phyloP scores from a whole-genome alignment of 1,284 basidiomycete genomes.

The Leucoagaricus sp. region DNA sequence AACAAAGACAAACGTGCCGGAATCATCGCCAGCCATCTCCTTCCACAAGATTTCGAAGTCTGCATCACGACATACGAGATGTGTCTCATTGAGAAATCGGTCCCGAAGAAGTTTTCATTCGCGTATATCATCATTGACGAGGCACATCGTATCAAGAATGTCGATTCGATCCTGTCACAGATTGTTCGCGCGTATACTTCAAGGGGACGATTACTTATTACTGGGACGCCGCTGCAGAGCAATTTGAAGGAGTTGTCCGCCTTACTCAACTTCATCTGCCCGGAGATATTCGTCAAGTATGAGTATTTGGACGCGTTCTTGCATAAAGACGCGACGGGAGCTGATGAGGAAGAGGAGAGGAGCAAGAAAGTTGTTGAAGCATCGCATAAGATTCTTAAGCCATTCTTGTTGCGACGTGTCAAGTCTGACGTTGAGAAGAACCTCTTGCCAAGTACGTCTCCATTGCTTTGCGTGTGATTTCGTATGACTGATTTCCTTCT shows the following conservation, averaged over 20 bases:
- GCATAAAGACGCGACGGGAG: slow-evolving; percentile 77
- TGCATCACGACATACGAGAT: slow-evolving; percentile 98
- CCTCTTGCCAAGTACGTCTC: slow-evolving; percentile 77
- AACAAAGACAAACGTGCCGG: slow-evolving; percentile 88
- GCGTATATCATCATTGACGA: slow-evolving; percentile 99
- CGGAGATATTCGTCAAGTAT: slow-evolving; percentile 80
- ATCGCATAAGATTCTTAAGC: slow-evolving; percentile 94
- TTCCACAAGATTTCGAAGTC: slow-evolving; percentile 92
- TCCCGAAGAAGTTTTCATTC: slow-evolving; percentile 94
- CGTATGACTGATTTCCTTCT: slow-evolving; percentile 16
- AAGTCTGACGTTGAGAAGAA: slow-evolving; percentile 99
- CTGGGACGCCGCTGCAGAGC: slow-evolving; percentile 97
- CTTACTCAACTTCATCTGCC: slow-evolving; percentile 92
- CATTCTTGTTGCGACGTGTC: slow-evolving; percentile 93
- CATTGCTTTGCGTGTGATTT: not conserved
- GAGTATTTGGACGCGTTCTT: slow-evolving; percentile 75
- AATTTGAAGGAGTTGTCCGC: slow-evolving; percentile 98
- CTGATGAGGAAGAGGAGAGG: slow-evolving; percentile 82
- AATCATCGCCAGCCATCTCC: slow-evolving; percentile 77
- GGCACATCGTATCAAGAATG: slow-evolving; percentile 99
- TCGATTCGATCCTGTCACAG: slow-evolving; percentile 94
- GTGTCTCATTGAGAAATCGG: slow-evolving; percentile 91
- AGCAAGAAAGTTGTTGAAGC: slow-evolving; percentile 96
- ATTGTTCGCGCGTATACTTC: slow-evolving; percentile 93
- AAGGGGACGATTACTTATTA: slow-evolving; percentile 91